Conservation (phyloP, 2,329 filamentous ascomycete genomes). For the Graphiopsis chlorocephala region DNA sequence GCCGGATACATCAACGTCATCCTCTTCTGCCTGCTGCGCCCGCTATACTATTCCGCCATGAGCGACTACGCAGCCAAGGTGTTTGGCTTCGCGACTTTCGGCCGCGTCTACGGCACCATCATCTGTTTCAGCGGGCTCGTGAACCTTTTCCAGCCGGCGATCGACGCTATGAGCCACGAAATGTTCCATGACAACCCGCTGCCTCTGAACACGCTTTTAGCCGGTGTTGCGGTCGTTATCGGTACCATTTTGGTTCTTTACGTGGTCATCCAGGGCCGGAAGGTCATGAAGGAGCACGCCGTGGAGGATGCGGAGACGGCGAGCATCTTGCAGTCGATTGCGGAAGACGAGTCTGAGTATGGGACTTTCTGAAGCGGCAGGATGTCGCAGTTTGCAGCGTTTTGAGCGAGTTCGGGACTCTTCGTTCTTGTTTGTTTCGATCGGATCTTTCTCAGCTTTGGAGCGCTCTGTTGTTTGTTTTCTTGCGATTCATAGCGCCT, state of each 20-base stretch:
- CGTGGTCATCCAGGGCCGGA: constrained; percentile 49
- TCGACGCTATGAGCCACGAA: constrained; percentile 74
- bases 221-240: constrained; percentile 60
- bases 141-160: constrained; percentile 76
- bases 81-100: constrained; percentile 90
- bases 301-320: constrained; percentile 41
- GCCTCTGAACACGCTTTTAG: constrained; percentile 70
- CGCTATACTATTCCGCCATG: constrained; percentile 86
- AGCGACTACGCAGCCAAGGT: constrained; percentile 83
- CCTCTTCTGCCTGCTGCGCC: constrained; percentile 80
- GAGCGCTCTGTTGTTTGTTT: background rate
- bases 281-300: constrained; percentile 38
- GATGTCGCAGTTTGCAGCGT: background rate
- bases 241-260: constrained; percentile 66
- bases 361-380: constrained; percentile 4
- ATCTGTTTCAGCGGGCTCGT: constrained; percentile 80
- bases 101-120: constrained; percentile 84
- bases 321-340: constrained; percentile 31
- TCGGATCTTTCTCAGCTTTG: background rate
- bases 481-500: background rate
- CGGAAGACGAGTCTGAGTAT: constrained; percentile 22
- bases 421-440: background rate
- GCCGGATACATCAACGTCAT: constrained; percentile 72
- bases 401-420: background rate
- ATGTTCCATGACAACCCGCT: constrained; percentile 70